Base-by-base conservation (phyloP, 257 asterid genomes). In the Penstemon eatonii region DNA sequence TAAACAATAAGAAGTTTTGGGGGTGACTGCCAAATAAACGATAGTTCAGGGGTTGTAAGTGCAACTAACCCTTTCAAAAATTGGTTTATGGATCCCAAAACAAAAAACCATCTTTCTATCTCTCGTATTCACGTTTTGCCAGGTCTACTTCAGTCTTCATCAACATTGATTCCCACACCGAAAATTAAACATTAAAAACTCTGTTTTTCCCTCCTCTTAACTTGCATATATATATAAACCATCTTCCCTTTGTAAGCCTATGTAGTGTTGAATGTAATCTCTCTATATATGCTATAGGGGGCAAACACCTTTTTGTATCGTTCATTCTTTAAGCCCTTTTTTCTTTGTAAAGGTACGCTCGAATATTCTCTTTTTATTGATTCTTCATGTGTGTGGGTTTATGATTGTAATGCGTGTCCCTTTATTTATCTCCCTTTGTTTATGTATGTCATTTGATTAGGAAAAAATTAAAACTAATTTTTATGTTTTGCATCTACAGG, bases 81-180 rank as follows among this genome's bases (percentile, higher is more conserved):
- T 83, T 67, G 72, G 85, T 82, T 79, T 79, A 75, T 44, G 79
- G 85, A 80, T 75, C 79, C 76, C 76, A 15, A 68, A 63, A n/a
- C 15, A 54, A 41, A 56, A 7, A 10, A 18, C 74, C n/a, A 1
- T 46, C 47, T 39, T 46, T 15, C 15, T 73, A 63, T 65, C 70
- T 65, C 78, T 60, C 74, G 10, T 10, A 7, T 19, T 66, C 76
- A 54, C 75, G 60, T 72, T 71, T 69, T 68, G 78, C 73, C 78
- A 68, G 76, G 40, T 73, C 73, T 66, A 40, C 37, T 63, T 44
- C 47, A 71, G 71, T 67, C 63, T 69, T 33, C 42, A 39, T 69
- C 79, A 64, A 7, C 43, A 13, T 76, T 38, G 11, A 59, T 69
- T 47, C 70, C 36, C 72, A 41, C 56, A 43, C 39, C 44, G 25